Evolutionary conservation across 2,329 filamentous ascomycete genomes (phyloP), one percentile per base, ranked within the genome.

Genomic region (Penicillium sp.): DNA sequence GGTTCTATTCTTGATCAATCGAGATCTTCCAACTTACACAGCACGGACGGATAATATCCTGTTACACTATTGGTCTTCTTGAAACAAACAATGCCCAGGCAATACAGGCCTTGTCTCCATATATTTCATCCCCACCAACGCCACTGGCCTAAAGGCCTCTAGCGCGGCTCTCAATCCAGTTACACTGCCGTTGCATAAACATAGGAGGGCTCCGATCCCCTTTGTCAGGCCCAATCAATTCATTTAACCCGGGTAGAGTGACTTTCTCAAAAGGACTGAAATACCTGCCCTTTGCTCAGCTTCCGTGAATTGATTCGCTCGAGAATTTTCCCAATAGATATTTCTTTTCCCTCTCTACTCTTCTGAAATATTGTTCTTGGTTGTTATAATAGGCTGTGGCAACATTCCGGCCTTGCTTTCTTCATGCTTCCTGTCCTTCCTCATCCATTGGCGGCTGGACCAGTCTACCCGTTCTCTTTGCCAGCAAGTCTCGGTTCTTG

Each of bases 361-460:
- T 16, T 24, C 32, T 24, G 16, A 18, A 24, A 26, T 46, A 5
- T 43, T 39, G 24, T 49, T 35, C 24, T 34, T 42, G 26, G 14
- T 46, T 37, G 13, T 58, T 37, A 49, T 56, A 29, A 43, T 49
- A 49, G 35, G 38, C 44, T 24, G 44, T 38, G 58, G 11, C 55
- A 45, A 8, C 46, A 37, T 13, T 47, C 35, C 24, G 55, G 50
- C 45, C 34, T 46, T 26, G 61, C 53, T 58, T 43, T 42, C 60
- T 63, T 63, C 56, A 74, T 74, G 72, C 62, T 70, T 58, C 66
- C 70, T 48, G 62, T 71, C 29, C 60, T 69, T 55, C 60, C 65
- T 44, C 60, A 66, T 49, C 64, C 58, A 52, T 52, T 66, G 46
- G 69, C 71, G 57, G 63, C 69, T 61, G 67, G 68, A 56, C 67